Evolutionary conservation across 345 rosid species (phyloP), one percentile per base, ranked within the genome.

Genomic region (Euphorbia lathyris): DNA sequence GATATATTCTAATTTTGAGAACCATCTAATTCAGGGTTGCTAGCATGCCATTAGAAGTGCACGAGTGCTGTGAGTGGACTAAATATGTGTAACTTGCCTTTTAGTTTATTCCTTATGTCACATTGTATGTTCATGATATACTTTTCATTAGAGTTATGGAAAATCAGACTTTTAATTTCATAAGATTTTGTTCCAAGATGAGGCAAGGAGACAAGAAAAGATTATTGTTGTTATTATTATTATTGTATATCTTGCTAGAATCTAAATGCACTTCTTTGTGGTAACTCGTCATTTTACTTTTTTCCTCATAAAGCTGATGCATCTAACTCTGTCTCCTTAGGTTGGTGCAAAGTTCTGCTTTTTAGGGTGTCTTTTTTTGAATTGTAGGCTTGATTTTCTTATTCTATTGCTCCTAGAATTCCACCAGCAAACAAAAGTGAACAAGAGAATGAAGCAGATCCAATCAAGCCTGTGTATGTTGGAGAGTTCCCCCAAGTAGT

Each of bases 401-500:
- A 36, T 32, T 29, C 9, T 66, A 27, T 74, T 77, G 57, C 25
- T 47, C 67, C 22, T 72, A 91, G 97, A 78, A 85, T 78, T 81
- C 78, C 90, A 55, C 74, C 87, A 8, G 81, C 69, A 3, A 83
- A 79, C 60, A 77, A 53, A 65, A 86, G 61, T 72, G 87, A 84
- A 53, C 81, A 74, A 63, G 86, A 76, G 60, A 79, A 76, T 43
- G 86, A 80, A 25, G 52, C 67, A 42, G 93, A 89, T 76, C 88
- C 85, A 38, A 74, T 84, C 20, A 90, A 87, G 79, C 98, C 97
- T 22, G 97, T 94, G 3, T 91, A 88, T 82, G 87, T 92, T 75
- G 93, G 87, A 65, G 97, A 92, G 77, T 91, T 90, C 74, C 97
- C 97, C 23, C 91, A 84, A 59, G 79, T 68, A 12, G 83, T 91